Evolutionary conservation across 1,284 basidiomycete species (phyloP), one percentile per base, ranked within the genome.

Genomic region (Rhizopogon hawkerae): DNA sequence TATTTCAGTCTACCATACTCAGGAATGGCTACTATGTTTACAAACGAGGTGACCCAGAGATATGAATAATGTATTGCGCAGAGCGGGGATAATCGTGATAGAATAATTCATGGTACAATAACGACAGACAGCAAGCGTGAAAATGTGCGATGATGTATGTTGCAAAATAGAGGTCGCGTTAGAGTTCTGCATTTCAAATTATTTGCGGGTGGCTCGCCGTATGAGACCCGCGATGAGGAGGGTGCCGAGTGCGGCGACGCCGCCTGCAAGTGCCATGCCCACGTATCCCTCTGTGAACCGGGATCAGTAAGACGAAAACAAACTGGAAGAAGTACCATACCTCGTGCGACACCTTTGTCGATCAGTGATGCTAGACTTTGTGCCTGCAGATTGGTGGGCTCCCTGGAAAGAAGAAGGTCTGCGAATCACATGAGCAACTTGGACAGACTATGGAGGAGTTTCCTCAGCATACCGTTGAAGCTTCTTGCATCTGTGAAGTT

Each of bases 381-480:
- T 7, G 93, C 92, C 69, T 98, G 96, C 58, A 97, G 69, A 65
- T 99, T 99, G 48, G 82, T 75, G 0, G 96, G 95, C 67, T 99
- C 96, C 65, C 92, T 93, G 57, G 92, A 89, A 43, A 98, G 71
- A 3, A 99, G 76, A 16, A 96, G 72, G 38, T 81, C 94, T 97
- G 59, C 24, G 13, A 36, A 52, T 46, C 16, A 39, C 36, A 55
- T 18, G 38, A 31, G 51, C 43, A 14, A 24, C 9, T 46, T 18
- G 6, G n/a, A 16, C 13, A 38, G 38, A n/a, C 8, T 9, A 23
- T 41, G 43, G 16, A 38, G n/a, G 14, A 3, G 34, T 9, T 16
- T 47, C 34, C 18, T 38, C 36, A 63, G 31, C 85, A 54, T 47
- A 96, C 93, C 84, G 66, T 97, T 98, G 69, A 98, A 98, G 54